Base-by-base conservation (phyloP, 1,284 basidiomycete genomes). In the Moniliella sp. region DNA sequence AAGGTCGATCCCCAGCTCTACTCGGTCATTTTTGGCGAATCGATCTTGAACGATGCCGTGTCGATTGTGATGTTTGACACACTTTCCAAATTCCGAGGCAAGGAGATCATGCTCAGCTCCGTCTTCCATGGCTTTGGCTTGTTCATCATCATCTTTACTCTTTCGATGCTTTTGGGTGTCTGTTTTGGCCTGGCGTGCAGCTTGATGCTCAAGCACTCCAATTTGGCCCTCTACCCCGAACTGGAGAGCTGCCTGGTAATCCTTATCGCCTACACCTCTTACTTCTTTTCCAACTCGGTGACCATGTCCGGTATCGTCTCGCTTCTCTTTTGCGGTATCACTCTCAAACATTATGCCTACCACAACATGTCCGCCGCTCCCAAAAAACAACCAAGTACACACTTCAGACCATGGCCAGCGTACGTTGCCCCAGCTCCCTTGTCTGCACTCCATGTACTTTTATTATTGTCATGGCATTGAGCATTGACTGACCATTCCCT, bases 21-120 rank as follows among this genome's bases (percentile, higher is more conserved):
- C 65, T 79, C 76, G 33, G 74, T 97, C 64, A 99, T 99, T 50
- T 99, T 97, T 58, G 91, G 91, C 18, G 88, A 97, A 64, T 81
- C 77, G 60, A 71, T 99, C 40, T 65, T 99, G 41, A 97, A 99
- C 64, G 88, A 99, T 69, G 88, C 88, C 16, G 88, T 99, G 49
- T 84, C 82, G 67, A 97, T 97, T 66, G 88, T 97, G 64, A 91
- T 99, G 81, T 97, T 94, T 64, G 88, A 99, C 62, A 93, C 86
- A 0, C 66, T 94, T 30, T 77, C 78, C 3, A 78, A 76, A 48
- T 93, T 97, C 63, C 79, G 88, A 45, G 81, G 80, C 15, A 73
- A 76, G 34, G 78, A 88, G 49, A 77, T 97, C 36, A 78, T 75
- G 60, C 53, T 93, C 15, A 72, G 73, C 4, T 88, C 83, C 2